Percentiles rank a stretch among this genome's conserved stretches.
Conservation (phyloP, 768 basidiomycete genomes). For the Cystobasidium tubakii region DNA sequence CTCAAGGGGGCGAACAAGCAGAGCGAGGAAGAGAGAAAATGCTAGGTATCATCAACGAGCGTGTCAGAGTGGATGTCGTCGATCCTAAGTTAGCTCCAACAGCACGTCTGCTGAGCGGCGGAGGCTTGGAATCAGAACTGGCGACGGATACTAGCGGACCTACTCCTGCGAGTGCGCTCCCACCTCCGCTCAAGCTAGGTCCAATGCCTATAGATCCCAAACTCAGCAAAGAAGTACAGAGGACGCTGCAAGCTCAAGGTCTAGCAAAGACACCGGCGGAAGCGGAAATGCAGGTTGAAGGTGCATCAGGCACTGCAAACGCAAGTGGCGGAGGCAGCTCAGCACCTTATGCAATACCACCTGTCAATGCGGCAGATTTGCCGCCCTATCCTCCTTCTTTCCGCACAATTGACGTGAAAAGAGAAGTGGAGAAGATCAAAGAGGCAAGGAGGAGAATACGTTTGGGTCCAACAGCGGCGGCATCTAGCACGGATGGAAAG, state of each 20-base stretch:
- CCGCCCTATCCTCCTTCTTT: conserved; percentile 76
- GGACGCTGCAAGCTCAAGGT: conserved; percentile 54
- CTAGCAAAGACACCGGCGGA: conserved; percentile 6
- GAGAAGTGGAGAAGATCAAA: conserved; percentile 80
- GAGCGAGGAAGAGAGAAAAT: conserved; percentile 75
- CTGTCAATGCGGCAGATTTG: conserved; percentile 65
- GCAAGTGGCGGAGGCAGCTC: conserved; percentile 26
- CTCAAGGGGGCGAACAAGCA: conserved; percentile 36
- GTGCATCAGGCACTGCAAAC: conserved; percentile 56
- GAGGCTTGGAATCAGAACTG: conserved; percentile 56
- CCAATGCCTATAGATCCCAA: conserved; percentile 71
- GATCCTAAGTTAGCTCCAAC: background rate
- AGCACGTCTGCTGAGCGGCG: conserved; percentile 58
- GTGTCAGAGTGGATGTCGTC: conserved; percentile 69
- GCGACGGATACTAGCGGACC: conserved; percentile 56
- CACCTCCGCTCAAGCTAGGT: conserved; percentile 66
- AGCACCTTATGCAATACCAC: conserved; percentile 47
- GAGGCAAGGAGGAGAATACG: conserved; percentile 89
- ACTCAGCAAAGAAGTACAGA: conserved; percentile 71
- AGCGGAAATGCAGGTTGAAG: conserved; percentile 59
- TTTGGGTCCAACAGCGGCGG: conserved; percentile 61
- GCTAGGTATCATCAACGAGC: conserved; percentile 89
- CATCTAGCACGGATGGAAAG: conserved; percentile 42
- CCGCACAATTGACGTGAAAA: conserved; percentile 75
- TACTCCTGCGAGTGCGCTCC: conserved; percentile 54